Percentiles rank a stretch among this genome's conserved stretches.
Evolutionary conservation across 495 filamentous ascomycete species (phyloP).

Genomic region (Venustampulla echinocandica): DNA sequence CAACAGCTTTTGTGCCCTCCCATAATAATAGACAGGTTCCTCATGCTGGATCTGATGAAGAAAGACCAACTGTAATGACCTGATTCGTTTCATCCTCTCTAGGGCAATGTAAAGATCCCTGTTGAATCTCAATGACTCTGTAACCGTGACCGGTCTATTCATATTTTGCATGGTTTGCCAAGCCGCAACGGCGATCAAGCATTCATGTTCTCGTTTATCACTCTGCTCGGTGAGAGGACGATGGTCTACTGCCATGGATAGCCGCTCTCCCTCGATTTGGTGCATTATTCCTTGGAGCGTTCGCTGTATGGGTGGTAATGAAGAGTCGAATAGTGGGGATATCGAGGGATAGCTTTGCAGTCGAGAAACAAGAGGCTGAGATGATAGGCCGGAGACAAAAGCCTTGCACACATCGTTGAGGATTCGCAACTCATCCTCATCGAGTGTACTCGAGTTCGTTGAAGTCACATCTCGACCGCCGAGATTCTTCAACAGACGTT

Average conservation of each 20-base stretch:
- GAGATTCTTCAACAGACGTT: constrained; percentile 35
- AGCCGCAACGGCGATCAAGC: constrained; percentile 22
- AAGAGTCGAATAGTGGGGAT: constrained; percentile 15
- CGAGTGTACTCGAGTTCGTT: constrained; percentile 30
- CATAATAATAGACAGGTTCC: constrained; percentile 33
- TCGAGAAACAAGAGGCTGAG: constrained; percentile 29
- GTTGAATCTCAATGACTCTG: constrained; percentile 35
- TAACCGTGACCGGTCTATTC: constrained; percentile 19
- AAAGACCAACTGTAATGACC: constrained; percentile 37
- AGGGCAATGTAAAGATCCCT: constrained; percentile 34
- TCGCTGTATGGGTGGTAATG: constrained; percentile 22
- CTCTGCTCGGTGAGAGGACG: constrained; percentile 28
- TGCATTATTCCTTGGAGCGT: constrained; percentile 37
- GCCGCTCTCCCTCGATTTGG: constrained; percentile 43
- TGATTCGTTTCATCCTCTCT: constrained; percentile 36
- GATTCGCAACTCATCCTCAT: constrained; percentile 28
- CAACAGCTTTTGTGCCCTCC: constrained; percentile 30
- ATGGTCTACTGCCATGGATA: constrained; percentile 36
- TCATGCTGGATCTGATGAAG: constrained; percentile 40
- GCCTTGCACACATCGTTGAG: constrained; percentile 38
- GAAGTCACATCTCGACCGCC: constrained; percentile 38
- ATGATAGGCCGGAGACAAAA: constrained; percentile 40
- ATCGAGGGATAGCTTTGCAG: constrained; percentile 34
- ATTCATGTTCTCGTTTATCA: constrained; percentile 27
- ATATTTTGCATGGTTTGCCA: constrained; percentile 36